Evolutionary conservation across 345 rosid species (phyloP).

Genomic region (Nasturtium officinale): DNA sequence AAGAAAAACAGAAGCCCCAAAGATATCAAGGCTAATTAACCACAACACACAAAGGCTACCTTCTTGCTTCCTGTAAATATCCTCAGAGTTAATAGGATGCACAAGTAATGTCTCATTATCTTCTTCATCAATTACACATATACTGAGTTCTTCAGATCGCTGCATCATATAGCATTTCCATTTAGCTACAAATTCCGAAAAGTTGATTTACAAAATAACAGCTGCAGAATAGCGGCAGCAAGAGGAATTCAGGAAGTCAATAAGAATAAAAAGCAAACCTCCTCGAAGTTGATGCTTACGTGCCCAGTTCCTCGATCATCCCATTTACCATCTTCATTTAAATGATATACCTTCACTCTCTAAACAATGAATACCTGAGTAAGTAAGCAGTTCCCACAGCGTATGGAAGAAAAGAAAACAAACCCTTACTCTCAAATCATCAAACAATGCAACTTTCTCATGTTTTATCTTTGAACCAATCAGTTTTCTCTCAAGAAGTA

Average conservation of each 20-base stretch:
- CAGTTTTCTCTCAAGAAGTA: not conserved
- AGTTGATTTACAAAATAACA: not conserved
- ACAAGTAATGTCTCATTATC: conserved; percentile 85
- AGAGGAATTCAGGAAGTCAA: conserved; percentile 24
- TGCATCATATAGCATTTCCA: conserved; percentile 45
- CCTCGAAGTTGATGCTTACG: conserved; percentile 81
- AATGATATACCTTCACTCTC: conserved; percentile 95
- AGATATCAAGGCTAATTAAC: conserved; percentile 8
- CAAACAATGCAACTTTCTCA: not conserved
- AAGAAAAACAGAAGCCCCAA: not conserved
- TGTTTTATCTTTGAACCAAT: not conserved
- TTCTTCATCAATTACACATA: conserved; percentile 90
- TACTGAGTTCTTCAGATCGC: conserved; percentile 86
- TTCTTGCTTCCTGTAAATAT: conserved; percentile 97
- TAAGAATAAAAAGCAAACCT: conserved; percentile 59
- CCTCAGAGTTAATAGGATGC: conserved; percentile 87
- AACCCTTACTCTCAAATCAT: conserved; percentile 1
- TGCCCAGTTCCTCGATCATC: conserved; percentile 99
- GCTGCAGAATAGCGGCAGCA: conserved; percentile 30
- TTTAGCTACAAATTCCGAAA: conserved; percentile 20
- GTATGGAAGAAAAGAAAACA: not conserved
- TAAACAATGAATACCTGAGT: conserved; percentile 38
- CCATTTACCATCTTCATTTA: conserved; percentile 95
- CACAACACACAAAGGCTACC: conserved; percentile 50
- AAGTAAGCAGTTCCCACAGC: not conserved